phyloP scores from a whole-genome alignment of 208 protist genomes.

The Angomonas deanei region DNA sequence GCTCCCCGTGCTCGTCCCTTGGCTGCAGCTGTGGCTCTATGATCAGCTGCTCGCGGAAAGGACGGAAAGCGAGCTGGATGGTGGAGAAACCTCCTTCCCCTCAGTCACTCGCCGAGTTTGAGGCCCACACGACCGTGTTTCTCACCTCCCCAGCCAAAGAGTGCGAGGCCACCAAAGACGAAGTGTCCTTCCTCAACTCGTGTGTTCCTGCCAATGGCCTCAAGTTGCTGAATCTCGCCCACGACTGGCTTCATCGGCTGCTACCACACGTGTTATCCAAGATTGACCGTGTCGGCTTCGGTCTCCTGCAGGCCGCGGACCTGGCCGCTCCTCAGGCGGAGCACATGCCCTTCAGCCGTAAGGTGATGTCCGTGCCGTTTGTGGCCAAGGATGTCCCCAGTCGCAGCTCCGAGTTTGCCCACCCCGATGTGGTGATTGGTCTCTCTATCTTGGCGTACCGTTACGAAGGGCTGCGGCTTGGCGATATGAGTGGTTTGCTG shows the following conservation, averaged over 20 bases:
- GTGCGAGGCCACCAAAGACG: slow-evolving; percentile 10
- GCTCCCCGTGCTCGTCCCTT: slow-evolving; percentile 81
- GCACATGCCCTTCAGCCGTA: slow-evolving; percentile 73
- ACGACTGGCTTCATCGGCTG: slow-evolving; percentile 87
- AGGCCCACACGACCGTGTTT: neutral
- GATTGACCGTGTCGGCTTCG: slow-evolving; percentile 93
- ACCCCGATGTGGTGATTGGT: slow-evolving; percentile 93
- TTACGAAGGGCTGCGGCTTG: slow-evolving; percentile 86
- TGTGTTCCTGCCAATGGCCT: slow-evolving; percentile 36
- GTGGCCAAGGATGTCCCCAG: slow-evolving; percentile 95
- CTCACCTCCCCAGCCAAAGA: slow-evolving; percentile 9
- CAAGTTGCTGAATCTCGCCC: slow-evolving; percentile 86
- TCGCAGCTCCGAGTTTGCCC: slow-evolving; percentile 91
- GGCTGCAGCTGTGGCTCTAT: slow-evolving; percentile 87
- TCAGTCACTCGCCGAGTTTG: slow-evolving; percentile 8
- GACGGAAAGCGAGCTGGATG: slow-evolving; percentile 10
- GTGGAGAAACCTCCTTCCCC: no score
- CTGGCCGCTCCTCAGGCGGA: slow-evolving; percentile 23
- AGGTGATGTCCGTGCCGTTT: slow-evolving; percentile 91
- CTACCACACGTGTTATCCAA: slow-evolving; percentile 91
- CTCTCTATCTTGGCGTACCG: slow-evolving; percentile 90
- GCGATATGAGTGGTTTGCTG: slow-evolving; percentile 76
- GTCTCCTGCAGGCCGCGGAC: slow-evolving; percentile 77
- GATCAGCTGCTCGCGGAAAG: slow-evolving; percentile 22
- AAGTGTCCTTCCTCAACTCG: slow-evolving; percentile 24